A percentile compares a stretch with the other conserved stretches of the same genome.
phyloP scores from a whole-genome alignment of 345 rosid genomes.

The Mangifera indica region DNA sequence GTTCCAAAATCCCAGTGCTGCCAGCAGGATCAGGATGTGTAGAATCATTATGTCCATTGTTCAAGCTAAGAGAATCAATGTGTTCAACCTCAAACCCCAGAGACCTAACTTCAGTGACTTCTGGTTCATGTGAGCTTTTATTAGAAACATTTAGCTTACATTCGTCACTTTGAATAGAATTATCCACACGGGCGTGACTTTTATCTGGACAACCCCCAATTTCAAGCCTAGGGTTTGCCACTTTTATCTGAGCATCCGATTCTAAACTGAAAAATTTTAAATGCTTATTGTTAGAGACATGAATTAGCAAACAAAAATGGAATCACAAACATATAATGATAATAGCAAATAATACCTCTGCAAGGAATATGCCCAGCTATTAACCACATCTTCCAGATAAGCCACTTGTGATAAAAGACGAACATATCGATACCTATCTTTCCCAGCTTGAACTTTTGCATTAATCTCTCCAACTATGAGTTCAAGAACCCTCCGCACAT shows the following conservation, averaged over 20 bases:
- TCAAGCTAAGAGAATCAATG: slow-evolving; percentile 29
- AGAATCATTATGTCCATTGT: slow-evolving; percentile 22
- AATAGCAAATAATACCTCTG: slow-evolving; percentile 54
- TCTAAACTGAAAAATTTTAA: slow-evolving; percentile 69
- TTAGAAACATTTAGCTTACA: slow-evolving; percentile 30
- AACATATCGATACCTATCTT: slow-evolving; percentile 67
- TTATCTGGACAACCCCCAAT: slow-evolving; percentile 31
- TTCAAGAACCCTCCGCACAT: slow-evolving; percentile 87
- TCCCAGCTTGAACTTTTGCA: slow-evolving; percentile 74
- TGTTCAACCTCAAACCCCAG: slow-evolving; percentile 28
- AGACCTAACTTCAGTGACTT: slow-evolving; percentile 31
- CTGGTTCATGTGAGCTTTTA: slow-evolving; percentile 22
- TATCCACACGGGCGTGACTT: slow-evolving; percentile 13
- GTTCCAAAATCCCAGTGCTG: slow-evolving; percentile 19
- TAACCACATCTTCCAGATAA: slow-evolving; percentile 85
- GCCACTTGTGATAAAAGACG: slow-evolving; percentile 91
- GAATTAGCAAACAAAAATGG: slow-evolving; percentile 17
- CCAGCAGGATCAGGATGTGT: slow-evolving; percentile 23
- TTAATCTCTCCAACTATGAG: slow-evolving; percentile 72
- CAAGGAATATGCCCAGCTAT: slow-evolving; percentile 80
- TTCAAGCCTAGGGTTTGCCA: slow-evolving; percentile 31
- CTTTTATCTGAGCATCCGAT: slow-evolving; percentile 42
- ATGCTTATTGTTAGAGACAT: slow-evolving; percentile 33
- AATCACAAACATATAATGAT: slow-evolving; percentile 13
- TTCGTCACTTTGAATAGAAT: slow-evolving; percentile 32